Percentiles rank a stretch among this genome's conserved stretches.
Evolutionary conservation across 768 basidiomycete species (phyloP).

Genomic region (Vishniacozyma victoriae): DNA sequence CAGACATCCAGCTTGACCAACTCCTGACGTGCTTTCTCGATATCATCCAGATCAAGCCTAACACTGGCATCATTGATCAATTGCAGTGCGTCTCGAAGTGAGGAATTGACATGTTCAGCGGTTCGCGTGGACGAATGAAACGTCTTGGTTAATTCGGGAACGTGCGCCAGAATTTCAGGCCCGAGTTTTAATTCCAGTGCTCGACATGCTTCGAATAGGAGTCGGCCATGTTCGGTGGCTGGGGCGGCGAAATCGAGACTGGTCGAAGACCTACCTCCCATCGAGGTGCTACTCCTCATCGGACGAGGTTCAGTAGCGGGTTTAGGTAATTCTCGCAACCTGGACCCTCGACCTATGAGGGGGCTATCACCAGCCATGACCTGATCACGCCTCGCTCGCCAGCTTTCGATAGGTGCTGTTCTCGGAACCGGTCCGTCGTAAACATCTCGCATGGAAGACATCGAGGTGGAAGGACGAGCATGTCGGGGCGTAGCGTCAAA

Average conservation of each 20-base stretch:
- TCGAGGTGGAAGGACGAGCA: slow-evolving; percentile 29
- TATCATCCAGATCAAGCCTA: slow-evolving; percentile 18
- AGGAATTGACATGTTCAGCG: slow-evolving; percentile 19
- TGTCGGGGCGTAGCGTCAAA: background rate
- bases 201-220: slow-evolving; percentile 37
- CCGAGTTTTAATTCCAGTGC: slow-evolving; percentile 23
- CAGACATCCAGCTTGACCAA: slow-evolving; percentile 8
- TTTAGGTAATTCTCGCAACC: slow-evolving; percentile 5
- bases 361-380: slow-evolving; percentile 11
- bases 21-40: slow-evolving; percentile 2
- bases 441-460: slow-evolving; percentile 25
- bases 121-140: slow-evolving; percentile 22
- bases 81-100: slow-evolving; percentile 13
- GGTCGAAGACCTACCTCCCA: slow-evolving; percentile 11
- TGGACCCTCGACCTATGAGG: slow-evolving; percentile 1
- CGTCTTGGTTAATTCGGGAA: slow-evolving; percentile 18
- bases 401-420: slow-evolving; percentile 20
- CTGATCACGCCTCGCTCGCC: slow-evolving; percentile 9
- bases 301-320: slow-evolving; percentile 23
- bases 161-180: slow-evolving; percentile 6
- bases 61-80: slow-evolving; percentile 3
- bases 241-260: slow-evolving; percentile 10
- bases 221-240: slow-evolving; percentile 32
- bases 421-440: slow-evolving; percentile 19
- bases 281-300: slow-evolving; percentile 23